phyloP scores from a whole-genome alignment of 305 asterid genomes.

The Solanum hybrid region DNA sequence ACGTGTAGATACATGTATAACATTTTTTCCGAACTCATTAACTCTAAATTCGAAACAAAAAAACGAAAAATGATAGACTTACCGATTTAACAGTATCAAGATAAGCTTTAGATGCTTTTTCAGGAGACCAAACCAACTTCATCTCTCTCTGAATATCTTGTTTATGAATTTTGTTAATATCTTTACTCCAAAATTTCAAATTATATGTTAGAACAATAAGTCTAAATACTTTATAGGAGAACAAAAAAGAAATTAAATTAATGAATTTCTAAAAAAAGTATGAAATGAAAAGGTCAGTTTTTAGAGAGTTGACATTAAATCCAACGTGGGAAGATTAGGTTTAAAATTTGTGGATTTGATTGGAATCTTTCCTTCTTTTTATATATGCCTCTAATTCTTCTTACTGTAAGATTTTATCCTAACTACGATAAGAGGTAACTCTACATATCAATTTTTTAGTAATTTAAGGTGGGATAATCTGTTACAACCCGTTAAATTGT shows the following conservation, averaged over 20 bases:
- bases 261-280: not conserved
- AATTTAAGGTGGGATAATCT: not conserved
- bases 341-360: not conserved
- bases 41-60: not conserved
- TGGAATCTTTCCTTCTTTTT: not conserved
- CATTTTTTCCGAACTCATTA: not conserved
- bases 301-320: constrained; percentile 34
- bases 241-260: not conserved
- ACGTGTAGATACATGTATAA: not conserved
- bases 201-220: constrained; percentile 3
- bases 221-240: not conserved
- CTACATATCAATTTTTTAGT: not conserved
- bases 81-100: constrained; percentile 41
- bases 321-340: constrained; percentile 27
- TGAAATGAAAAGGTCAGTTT: constrained; percentile 17
- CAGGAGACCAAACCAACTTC: constrained; percentile 52
- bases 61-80: not conserved
- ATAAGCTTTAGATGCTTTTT: constrained; percentile 36
- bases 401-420: not conserved
- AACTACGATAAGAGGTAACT: not conserved
- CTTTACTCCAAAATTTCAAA: constrained; percentile 2
- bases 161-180: not conserved
- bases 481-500: not conserved
- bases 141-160: not conserved
- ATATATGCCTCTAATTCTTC: not conserved